phyloP scores from a whole-genome alignment of 2,329 filamentous ascomycete species.

The Sporothrix sp. region DNA sequence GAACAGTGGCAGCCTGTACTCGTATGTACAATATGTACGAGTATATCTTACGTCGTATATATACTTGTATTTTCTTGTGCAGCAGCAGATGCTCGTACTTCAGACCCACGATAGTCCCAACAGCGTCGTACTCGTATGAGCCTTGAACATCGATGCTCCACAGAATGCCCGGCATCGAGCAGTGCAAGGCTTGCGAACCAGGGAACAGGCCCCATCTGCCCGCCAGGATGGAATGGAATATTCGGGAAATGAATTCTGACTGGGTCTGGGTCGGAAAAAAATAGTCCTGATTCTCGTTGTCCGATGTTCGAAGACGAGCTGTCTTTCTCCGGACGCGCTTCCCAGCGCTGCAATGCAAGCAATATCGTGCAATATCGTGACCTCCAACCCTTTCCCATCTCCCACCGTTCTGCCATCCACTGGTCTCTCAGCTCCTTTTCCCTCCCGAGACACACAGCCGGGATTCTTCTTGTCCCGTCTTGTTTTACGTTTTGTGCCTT shows the following conservation, averaged over 20 bases:
- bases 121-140: too few relatives aligned
- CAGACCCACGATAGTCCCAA: too few relatives aligned
- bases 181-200: slow-evolving; percentile 1
- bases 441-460: not conserved
- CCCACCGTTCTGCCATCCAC: not conserved
- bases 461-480: not conserved
- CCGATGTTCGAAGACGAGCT: not conserved
- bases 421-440: not conserved
- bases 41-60: too few relatives aligned
- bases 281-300: not conserved
- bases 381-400: slow-evolving; percentile 1
- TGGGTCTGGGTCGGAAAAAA: not conserved
- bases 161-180: too few relatives aligned
- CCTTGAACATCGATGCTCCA: too few relatives aligned
- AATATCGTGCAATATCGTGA: too few relatives aligned
- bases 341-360: too few relatives aligned
- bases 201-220: not conserved
- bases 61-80: too few relatives aligned
- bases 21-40: too few relatives aligned
- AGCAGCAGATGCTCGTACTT: too few relatives aligned
- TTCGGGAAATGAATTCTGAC: slow-evolving; percentile 6
- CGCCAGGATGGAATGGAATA: not conserved
- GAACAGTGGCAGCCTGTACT: too few relatives aligned
- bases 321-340: too few relatives aligned
- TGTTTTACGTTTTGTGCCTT: not conserved